A percentile compares a stretch with the other conserved stretches of the same genome.
Conservation (phyloP, 2,329 filamentous ascomycete species). For the Neocucurbitaria cava region DNA sequence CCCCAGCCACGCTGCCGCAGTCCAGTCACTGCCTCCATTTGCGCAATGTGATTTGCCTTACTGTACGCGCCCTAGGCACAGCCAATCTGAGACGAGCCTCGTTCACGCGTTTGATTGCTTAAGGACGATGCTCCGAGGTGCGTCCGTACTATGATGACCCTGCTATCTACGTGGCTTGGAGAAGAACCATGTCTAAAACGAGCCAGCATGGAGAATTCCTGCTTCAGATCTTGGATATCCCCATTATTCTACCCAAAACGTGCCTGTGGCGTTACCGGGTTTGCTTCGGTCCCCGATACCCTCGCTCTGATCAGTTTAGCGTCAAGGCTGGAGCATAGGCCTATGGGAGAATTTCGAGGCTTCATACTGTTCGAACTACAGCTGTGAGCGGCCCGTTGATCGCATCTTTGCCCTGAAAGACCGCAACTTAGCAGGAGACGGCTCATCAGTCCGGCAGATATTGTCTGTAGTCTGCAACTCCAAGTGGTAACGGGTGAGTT, state of each 20-base stretch:
- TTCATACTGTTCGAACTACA: not conserved
- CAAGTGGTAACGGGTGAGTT: not conserved
- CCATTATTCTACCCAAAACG: not conserved
- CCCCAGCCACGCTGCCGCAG: not conserved
- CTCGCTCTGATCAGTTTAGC: not conserved
- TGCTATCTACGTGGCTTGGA: not conserved
- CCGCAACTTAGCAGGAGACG: not conserved
- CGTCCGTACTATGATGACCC: not conserved
- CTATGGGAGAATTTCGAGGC: not conserved
- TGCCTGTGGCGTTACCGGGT: not conserved
- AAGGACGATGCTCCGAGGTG: not conserved
- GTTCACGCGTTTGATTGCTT: not conserved
- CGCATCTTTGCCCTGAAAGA: not conserved
- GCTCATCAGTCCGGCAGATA: not conserved
- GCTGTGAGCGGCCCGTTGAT: not conserved
- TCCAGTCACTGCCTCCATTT: not conserved
- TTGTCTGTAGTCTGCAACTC: not conserved
- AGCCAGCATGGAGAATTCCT: not conserved
- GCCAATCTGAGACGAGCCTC: not conserved
- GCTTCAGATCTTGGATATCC: not conserved
- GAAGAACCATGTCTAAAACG: not conserved
- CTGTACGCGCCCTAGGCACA: not conserved
- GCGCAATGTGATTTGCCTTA: not conserved
- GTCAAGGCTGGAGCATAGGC: not conserved
- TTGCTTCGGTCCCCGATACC: not conserved